These are phyloP conservation scores for Termitomyces sp. DNA, from an alignment of 768 basidiomycete genomes.

Conservation along the genomic window DNA sequence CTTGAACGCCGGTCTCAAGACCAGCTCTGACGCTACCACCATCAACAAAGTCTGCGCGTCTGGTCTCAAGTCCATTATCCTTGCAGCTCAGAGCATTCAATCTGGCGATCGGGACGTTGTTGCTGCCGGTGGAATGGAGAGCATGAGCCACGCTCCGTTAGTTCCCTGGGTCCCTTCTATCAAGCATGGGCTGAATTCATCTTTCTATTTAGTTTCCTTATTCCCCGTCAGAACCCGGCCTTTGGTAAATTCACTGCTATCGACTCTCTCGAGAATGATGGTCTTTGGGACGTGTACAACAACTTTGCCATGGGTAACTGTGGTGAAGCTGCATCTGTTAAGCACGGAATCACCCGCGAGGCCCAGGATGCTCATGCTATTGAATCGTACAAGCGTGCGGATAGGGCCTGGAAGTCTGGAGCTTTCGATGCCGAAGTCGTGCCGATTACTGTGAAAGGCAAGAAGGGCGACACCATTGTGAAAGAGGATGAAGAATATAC, in stretches of 20 bases:
- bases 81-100: slow-evolving; percentile 87
- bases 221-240: slow-evolving; percentile 72
- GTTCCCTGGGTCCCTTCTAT: slow-evolving; percentile 26
- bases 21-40: slow-evolving; percentile 92
- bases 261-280: slow-evolving; percentile 89
- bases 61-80: slow-evolving; percentile 92
- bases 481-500: slow-evolving; percentile 98
- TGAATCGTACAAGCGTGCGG: slow-evolving; percentile 92
- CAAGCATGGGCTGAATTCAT: background rate
- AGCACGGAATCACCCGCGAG: slow-evolving; percentile 79
- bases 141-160: slow-evolving; percentile 98
- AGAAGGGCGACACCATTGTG: slow-evolving; percentile 88
- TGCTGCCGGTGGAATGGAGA: slow-evolving; percentile 97
- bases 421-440: slow-evolving; percentile 85
- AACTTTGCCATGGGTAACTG: slow-evolving; percentile 99
- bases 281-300: slow-evolving; percentile 97
- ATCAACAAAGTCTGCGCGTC: slow-evolving; percentile 99
- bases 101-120: slow-evolving; percentile 82
- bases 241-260: slow-evolving; percentile 88
- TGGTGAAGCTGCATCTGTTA: slow-evolving; percentile 80
- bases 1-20: slow-evolving; percentile 79
- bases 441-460: slow-evolving; percentile 85
- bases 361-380: slow-evolving; percentile 88
- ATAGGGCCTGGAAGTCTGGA: slow-evolving; percentile 83
- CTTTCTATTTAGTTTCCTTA: slow-evolving; percentile 53